Base-by-base conservation (phyloP, 2,329 filamentous ascomycete species). In the Arthrobotrys entomopaga region DNA sequence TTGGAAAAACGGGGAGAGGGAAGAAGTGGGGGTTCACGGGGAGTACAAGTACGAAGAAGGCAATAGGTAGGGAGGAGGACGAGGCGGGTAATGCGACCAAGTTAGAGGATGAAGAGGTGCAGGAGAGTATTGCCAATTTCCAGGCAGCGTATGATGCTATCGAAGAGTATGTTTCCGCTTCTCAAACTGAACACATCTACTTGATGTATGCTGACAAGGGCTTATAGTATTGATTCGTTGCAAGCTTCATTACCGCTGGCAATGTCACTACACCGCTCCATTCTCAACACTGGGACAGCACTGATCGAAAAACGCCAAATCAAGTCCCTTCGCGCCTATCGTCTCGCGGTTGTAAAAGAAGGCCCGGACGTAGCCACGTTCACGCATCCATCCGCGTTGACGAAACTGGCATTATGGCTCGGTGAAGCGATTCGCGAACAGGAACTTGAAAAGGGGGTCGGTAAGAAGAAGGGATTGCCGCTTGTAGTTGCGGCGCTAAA, bases 281-380 rank as follows among this genome's bases (percentile, higher is more conserved):
- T 99, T 76, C 91, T 97, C 75, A 91, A 92, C 54, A 97, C 94
- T 0, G 95, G 95, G 42, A 96, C 93, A 0, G 90, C 91, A 0
- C 85, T 99, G 26, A 91, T 99, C 72, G 91, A 92, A 77, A 99
- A 99, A 83, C 90, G 91, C 70, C 93, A 97, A 79, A 96, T 99
- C 80, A 91, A 92, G 42, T 93, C 97, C 81, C 85, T 99, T 15
- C 89, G 92, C 54, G 91, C 94, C 0, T 99, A 98, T 81, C 91
- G 95, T 57, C 93, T 99, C 86, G 96, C 91, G 38, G 91, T 98
- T 2, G 93, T 99, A 78, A 97, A 96, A 80, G 95, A 98, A 79
- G 93, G 94, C 0, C 92, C 93, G 0, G 95, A 98, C 78, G 90
- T 96, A 0, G 83, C 87, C n/a, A 86, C 98, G 10, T 99, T 99